Conservation (phyloP, 1,284 basidiomycete species). For the Cystobasidium sp. region DNA sequence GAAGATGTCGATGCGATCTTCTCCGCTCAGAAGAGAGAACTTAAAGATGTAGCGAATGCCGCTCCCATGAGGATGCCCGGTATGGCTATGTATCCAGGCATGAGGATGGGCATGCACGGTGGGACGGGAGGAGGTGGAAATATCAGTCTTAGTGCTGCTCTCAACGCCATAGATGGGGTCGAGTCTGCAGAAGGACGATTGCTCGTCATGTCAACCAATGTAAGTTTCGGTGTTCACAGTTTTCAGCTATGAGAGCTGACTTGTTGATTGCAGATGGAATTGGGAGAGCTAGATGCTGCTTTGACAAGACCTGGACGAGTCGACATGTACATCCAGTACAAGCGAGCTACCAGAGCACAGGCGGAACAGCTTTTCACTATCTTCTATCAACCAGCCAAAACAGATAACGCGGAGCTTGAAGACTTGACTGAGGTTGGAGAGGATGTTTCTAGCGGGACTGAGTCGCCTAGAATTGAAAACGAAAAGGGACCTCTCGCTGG, state of each 20-base stretch:
- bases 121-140: constrained; percentile 50
- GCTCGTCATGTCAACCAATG: constrained; percentile 37
- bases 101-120: constrained; percentile 22
- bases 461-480: background rate
- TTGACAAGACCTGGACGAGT: constrained; percentile 63
- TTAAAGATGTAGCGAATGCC: background rate
- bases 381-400: constrained; percentile 65
- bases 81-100: background rate
- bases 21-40: constrained; percentile 37
- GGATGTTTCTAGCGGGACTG: background rate
- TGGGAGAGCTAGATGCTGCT: constrained; percentile 32
- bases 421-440: background rate
- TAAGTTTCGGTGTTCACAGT: background rate
- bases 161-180: constrained; percentile 75
- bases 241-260: too few relatives aligned
- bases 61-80: background rate
- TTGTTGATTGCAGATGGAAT: background rate
- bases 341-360: constrained; percentile 69
- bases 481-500: background rate
- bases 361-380: constrained; percentile 67
- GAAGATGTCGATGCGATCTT: constrained; percentile 53
- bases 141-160: constrained; percentile 71
- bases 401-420: constrained; percentile 38
- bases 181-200: constrained; percentile 72
- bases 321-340: constrained; percentile 76